Percentiles rank a stretch among this genome's conserved stretches.
phyloP scores from a whole-genome alignment of 1,284 basidiomycete genomes.

The Malassezia pachydermatis region DNA sequence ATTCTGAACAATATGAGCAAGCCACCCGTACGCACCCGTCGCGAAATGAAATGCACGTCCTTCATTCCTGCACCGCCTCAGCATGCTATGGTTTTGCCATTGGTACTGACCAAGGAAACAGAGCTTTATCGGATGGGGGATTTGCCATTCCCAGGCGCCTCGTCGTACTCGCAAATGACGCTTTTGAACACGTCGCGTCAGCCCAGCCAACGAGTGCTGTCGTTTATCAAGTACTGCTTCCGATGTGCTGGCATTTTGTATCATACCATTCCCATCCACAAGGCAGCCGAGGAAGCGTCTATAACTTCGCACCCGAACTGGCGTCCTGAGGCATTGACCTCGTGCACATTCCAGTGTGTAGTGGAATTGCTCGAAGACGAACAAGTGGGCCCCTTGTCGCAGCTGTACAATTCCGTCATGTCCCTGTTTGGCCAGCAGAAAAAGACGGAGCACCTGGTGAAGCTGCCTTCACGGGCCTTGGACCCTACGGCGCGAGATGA shows the following conservation, averaged over 20 bases:
- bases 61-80: conserved; percentile 50
- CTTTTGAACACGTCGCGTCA: conserved; percentile 37
- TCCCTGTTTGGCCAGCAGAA: conserved; percentile 9
- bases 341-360: conserved; percentile 12
- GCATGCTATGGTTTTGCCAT: conserved; percentile 50
- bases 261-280: conserved; percentile 36
- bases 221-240: conserved; percentile 50
- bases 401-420: conserved; percentile 5
- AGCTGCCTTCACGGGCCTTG: conserved; percentile 4
- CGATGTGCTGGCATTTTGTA: conserved; percentile 54
- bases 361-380: conserved; percentile 14
- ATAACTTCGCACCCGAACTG: too few relatives aligned
- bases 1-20: conserved; percentile 13
- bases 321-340: not conserved
- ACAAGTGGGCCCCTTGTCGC: not conserved
- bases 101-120: conserved; percentile 21
- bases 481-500: conserved; percentile 5
- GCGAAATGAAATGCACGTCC: conserved; percentile 52
- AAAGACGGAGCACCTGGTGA: conserved; percentile 1
- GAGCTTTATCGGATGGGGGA: not conserved
- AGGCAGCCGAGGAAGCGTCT: not conserved
- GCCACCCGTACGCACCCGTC: conserved; percentile 9
- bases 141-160: not conserved
- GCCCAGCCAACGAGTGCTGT: conserved; percentile 31
- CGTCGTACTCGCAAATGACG: conserved; percentile 10